phyloP scores from a whole-genome alignment of 768 basidiomycete genomes.

The Nevesoporus exiguus region DNA sequence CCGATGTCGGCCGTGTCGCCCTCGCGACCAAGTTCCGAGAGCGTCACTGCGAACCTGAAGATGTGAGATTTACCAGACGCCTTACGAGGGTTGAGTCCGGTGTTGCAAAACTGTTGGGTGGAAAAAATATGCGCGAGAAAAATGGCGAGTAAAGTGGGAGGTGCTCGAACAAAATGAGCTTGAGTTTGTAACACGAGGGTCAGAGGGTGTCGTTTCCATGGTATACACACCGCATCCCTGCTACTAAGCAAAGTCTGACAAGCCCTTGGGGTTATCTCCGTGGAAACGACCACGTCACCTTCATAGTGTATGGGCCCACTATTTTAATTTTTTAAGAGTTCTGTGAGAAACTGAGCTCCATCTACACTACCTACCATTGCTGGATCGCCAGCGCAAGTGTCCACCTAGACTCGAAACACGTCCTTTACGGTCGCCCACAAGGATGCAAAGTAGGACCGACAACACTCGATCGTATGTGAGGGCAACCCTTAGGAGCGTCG shows the following conservation, averaged over 20 bases:
- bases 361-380: neutral
- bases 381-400: neutral
- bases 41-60: neutral
- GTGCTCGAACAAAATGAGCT: neutral
- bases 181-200: neutral
- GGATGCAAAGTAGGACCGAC: neutral
- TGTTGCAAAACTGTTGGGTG: constrained; percentile 7
- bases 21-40: neutral
- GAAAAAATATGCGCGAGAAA: neutral
- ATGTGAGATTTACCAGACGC: constrained; percentile 1
- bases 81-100: neutral
- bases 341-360: neutral
- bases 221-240: neutral
- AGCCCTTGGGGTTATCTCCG: neutral
- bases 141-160: neutral
- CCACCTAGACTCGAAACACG: neutral
- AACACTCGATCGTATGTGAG: neutral
- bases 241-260: neutral
- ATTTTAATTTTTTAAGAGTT: too few relatives aligned
- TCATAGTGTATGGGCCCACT: neutral
- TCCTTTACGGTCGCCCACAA: neutral
- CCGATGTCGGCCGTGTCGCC: neutral
- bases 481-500: too few relatives aligned
- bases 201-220: neutral
- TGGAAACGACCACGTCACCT: neutral